Percentiles rank a stretch among this genome's conserved stretches.
Evolutionary conservation across 1,139 yeast genomes (phyloP).

Genomic region (Candida freyschussii): DNA sequence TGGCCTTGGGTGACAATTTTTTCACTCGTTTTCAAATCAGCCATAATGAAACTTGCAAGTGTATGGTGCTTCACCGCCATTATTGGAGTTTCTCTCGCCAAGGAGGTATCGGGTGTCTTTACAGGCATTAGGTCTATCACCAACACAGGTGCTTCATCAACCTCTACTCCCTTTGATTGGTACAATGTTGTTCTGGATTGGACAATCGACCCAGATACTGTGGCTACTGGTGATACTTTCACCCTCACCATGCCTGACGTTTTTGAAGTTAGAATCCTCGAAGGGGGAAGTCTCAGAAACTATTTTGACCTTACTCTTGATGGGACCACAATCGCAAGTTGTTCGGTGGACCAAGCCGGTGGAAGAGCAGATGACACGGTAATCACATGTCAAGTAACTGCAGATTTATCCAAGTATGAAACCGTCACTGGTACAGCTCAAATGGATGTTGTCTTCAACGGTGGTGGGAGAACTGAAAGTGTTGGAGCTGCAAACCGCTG

Average conservation of each 20-base stretch:
- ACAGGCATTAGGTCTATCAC: conserved; percentile 10
- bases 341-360: not conserved
- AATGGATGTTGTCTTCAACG: conserved; percentile 1
- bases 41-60: too few relatives aligned
- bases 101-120: conserved; percentile 10
- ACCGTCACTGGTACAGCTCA: conserved; percentile 1
- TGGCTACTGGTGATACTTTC: conserved; percentile 4
- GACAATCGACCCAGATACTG: not conserved
- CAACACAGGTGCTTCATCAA: not conserved
- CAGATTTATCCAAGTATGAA: not conserved
- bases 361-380: not conserved
- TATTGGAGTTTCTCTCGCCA: too few relatives aligned
- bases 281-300: not conserved
- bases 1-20: too few relatives aligned
- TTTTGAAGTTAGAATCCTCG: conserved; percentile 2
- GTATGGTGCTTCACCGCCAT: too few relatives aligned
- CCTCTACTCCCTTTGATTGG: conserved; percentile 8
- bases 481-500: conserved; percentile 1
- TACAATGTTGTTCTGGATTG: conserved; percentile 5
- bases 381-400: not conserved
- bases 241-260: conserved; percentile 4
- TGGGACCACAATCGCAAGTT: not conserved
- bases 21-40: too few relatives aligned
- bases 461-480: conserved; percentile 2
- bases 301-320: not conserved